Evolutionary conservation across 345 rosid species (phyloP).

Genomic region (Aethionema arabicum): DNA sequence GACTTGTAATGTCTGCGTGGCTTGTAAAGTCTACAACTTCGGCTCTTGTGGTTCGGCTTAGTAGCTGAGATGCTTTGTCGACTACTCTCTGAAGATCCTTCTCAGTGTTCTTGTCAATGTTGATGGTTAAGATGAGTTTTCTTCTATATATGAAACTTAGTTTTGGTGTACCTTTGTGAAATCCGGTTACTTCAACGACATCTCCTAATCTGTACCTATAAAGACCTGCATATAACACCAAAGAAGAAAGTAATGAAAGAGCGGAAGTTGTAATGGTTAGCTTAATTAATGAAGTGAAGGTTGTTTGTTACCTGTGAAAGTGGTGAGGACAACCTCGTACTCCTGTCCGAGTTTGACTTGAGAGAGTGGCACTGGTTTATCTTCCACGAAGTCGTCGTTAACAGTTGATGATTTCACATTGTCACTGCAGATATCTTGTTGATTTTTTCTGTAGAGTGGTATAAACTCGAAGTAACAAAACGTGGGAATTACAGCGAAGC

Average conservation of each 20-base stretch:
- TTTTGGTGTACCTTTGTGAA: conserved; percentile 76
- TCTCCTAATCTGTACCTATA: conserved; percentile 83
- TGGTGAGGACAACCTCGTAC: conserved; percentile 89
- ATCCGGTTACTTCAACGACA: conserved; percentile 83
- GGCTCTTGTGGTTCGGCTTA: conserved; percentile 44
- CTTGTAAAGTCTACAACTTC: conserved; percentile 91
- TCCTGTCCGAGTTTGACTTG: conserved; percentile 69
- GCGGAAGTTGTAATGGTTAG: background rate
- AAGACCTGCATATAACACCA: conserved; percentile 48
- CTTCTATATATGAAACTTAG: conserved; percentile 85
- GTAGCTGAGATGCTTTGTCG: conserved; percentile 57
- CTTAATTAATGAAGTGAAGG: background rate
- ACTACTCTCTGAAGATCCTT: conserved; percentile 85
- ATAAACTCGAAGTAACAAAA: conserved; percentile 91
- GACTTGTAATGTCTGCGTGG: conserved; percentile 54
- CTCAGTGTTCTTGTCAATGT: conserved; percentile 96
- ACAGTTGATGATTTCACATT: conserved; percentile 5
- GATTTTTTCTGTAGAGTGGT: conserved; percentile 57
- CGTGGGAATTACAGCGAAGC: conserved; percentile 81
- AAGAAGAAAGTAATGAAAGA: background rate
- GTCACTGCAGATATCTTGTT: conserved; percentile 34
- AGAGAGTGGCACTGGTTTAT: conserved; percentile 71
- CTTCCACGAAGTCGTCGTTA: conserved; percentile 69
- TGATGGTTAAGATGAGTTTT: conserved; percentile 70
- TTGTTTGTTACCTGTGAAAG: conserved; percentile 69